phyloP scores from a whole-genome alignment of 768 basidiomycete species.

The Phylloporus arenicola region DNA sequence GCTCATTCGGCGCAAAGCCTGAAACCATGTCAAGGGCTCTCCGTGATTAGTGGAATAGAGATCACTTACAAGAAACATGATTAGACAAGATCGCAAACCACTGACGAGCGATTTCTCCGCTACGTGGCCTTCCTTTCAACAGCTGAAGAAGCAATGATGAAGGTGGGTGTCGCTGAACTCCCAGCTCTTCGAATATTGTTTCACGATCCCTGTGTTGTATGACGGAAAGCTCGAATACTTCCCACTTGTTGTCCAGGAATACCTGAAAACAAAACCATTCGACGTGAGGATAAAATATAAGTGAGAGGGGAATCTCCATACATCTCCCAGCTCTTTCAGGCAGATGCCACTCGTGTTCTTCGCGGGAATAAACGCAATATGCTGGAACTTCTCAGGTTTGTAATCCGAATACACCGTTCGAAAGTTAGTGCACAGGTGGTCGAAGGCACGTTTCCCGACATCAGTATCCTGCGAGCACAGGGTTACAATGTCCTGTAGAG shows the following conservation, averaged over 20 bases:
- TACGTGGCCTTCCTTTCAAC: constrained; percentile 45
- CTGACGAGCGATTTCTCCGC: constrained; percentile 44
- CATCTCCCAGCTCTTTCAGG: not conserved
- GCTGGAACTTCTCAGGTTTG: constrained; percentile 46
- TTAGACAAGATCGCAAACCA: constrained; percentile 65
- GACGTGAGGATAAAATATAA: constrained; percentile 17
- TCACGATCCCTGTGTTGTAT: constrained; percentile 44
- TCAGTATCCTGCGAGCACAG: constrained; percentile 57
- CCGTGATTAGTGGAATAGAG: not conserved
- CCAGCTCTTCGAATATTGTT: constrained; percentile 52
- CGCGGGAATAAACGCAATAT: not conserved
- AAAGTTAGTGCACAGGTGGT: constrained; percentile 60
- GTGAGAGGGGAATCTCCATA: constrained; percentile 37
- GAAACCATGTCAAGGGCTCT: not conserved
- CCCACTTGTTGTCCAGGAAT: constrained; percentile 28
- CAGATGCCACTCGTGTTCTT: not conserved
- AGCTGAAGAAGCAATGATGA: constrained; percentile 48
- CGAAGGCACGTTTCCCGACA: constrained; percentile 53
- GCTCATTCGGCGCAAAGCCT: constrained; percentile 54
- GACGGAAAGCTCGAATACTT: constrained; percentile 63
- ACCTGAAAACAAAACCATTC: constrained; percentile 30
- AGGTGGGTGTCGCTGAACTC: constrained; percentile 62
- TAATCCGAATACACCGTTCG: constrained; percentile 11
- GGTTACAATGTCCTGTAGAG: constrained; percentile 54
- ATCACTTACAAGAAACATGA: constrained; percentile 45